Evolutionary conservation across 345 rosid genomes (phyloP), one percentile per base, ranked within the genome.

Genomic region (Gossypium herbaceum): DNA sequence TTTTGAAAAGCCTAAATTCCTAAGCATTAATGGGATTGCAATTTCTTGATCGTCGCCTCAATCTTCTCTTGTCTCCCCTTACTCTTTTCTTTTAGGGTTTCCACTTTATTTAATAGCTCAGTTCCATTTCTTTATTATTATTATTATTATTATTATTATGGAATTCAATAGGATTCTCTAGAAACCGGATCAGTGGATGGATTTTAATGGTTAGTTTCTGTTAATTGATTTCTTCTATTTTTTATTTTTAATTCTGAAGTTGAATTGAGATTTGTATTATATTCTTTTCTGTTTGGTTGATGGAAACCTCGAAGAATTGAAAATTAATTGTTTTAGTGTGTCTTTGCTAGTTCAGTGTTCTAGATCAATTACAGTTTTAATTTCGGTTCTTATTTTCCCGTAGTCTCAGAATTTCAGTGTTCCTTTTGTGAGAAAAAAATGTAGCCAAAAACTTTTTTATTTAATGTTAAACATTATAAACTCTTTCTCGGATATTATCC

Each of bases 11-110:
- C 17, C 67, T 62, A 47, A 68, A 47, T 27, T 24, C 19, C 24
- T 3, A 68, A 52, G 2, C n/a, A 77, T 61, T 61, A 64, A 71
- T 68, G 29, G 54, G 75, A 51, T 15, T 24, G 57, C 75, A 44
- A 44, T 69, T 70, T 79, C 72, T 12, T 24, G 73, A 74, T 74
- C 76, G 27, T 48, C 68, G 25, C 80, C 83, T 72, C 9, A 50
- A 75, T 79, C 72, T 84, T 77, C 74, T 72, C 22, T 71, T 58
- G 64, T 58, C 2, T 15, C 3, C 4, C 20, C 15, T 75, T 56
- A 72, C 81, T 75, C 70, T 64, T 25, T 71, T 39, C 39, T 56
- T 73, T 63, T 72, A 64, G 78, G 83, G 72, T 79, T 73, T 29
- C 5, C 24, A 12, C 55, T 34, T 34, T 34, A 34, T 34, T 34